A percentile compares a stretch with the other conserved stretches of the same genome.
phyloP scores from a whole-genome alignment of 495 filamentous ascomycete genomes.

The Tuber calosporum region DNA sequence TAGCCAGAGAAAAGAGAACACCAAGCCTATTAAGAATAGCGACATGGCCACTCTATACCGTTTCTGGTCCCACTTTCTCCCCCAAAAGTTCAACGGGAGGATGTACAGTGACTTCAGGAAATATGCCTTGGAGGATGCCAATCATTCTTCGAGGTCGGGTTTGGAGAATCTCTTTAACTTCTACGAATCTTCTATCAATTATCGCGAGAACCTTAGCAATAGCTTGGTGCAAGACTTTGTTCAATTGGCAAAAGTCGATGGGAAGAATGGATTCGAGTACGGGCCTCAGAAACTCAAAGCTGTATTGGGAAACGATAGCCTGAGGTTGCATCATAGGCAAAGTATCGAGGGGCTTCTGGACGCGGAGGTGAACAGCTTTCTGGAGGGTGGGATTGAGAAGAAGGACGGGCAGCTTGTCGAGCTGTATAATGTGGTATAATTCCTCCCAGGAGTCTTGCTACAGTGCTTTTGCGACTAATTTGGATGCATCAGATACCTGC shows the following conservation, averaged over 20 bases:
- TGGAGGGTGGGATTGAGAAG: constrained; percentile 29
- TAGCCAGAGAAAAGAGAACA: constrained; percentile 49
- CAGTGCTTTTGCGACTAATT: neutral
- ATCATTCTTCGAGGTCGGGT: constrained; percentile 25
- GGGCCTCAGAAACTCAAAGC: constrained; percentile 31
- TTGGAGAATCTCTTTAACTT: constrained; percentile 35
- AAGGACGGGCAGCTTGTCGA: constrained; percentile 23
- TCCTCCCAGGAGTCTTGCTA: neutral
- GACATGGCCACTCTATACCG: constrained; percentile 65
- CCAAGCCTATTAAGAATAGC: constrained; percentile 48
- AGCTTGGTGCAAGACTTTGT: constrained; percentile 36
- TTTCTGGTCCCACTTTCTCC: constrained; percentile 73
- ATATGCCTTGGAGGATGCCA: constrained; percentile 61
- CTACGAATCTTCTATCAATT: constrained; percentile 31
- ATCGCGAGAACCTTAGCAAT: constrained; percentile 24
- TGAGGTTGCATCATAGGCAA: constrained; percentile 28
- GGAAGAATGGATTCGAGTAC: constrained; percentile 28
- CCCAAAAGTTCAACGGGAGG: constrained; percentile 63
- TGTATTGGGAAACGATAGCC: constrained; percentile 19
- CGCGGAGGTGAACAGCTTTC: constrained; percentile 11
- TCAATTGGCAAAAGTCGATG: constrained; percentile 27
- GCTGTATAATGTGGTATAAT: constrained; percentile 23
- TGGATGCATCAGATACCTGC: constrained; percentile 6
- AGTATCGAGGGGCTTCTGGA: constrained; percentile 33
- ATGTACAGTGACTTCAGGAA: constrained; percentile 76